Evolutionary conservation across 2,329 filamentous ascomycete genomes (phyloP).

Genomic region (Xylaria sp.): DNA sequence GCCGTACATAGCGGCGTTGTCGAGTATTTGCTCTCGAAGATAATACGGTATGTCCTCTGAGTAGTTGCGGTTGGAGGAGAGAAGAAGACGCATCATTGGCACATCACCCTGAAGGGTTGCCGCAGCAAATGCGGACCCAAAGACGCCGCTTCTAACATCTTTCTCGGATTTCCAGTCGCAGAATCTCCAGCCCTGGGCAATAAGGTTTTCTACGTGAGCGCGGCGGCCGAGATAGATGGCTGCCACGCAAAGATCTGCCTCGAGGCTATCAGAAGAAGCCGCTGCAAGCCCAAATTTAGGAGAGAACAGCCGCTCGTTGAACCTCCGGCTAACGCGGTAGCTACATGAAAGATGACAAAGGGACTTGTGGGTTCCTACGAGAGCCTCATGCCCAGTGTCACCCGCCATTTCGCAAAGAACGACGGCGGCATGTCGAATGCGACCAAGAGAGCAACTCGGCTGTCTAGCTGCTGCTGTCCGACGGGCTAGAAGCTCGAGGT

Average conservation of each 20-base stretch:
- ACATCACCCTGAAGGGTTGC: conserved; percentile 1
- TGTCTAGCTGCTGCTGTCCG: conserved; percentile 1
- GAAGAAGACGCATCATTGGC: conserved; percentile 2
- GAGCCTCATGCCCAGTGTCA: conserved; percentile 1
- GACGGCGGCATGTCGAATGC: conserved; percentile 9
- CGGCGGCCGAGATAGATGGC: conserved; percentile 13
- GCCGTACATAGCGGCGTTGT: not conserved
- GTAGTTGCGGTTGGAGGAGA: conserved; percentile 13
- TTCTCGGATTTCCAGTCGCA: not conserved
- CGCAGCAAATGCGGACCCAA: conserved; percentile 1
- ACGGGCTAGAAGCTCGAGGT: not conserved
- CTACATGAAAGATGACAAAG: conserved; percentile 3
- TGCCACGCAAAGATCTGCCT: conserved; percentile 11
- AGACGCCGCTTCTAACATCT: conserved; percentile 1
- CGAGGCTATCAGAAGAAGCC: not conserved
- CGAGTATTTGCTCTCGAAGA: conserved; percentile 1
- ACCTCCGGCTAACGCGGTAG: not conserved
- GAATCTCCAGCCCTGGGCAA: conserved; percentile 6
- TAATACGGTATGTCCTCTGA: conserved; percentile 4
- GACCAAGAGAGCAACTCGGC: not conserved
- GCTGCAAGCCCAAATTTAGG: not conserved
- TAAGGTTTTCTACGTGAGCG: conserved; percentile 1
- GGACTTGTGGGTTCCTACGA: conserved; percentile 1
- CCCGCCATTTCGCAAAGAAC: conserved; percentile 7
- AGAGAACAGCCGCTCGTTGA: not conserved